Base-by-base conservation (phyloP, 2,329 filamentous ascomycete genomes). In the Penicillium sp. region DNA sequence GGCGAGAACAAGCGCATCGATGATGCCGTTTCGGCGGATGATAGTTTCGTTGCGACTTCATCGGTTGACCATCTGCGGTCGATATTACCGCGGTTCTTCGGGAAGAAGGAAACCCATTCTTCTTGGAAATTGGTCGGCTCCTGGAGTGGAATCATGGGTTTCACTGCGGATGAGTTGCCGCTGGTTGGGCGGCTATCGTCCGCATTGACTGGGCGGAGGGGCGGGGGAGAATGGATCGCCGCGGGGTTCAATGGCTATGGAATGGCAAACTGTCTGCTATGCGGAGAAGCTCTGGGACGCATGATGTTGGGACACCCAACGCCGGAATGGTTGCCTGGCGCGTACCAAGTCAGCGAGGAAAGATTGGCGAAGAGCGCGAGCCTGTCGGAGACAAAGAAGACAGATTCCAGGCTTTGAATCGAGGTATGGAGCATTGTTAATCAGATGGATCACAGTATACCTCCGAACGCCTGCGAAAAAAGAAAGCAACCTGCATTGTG, bases 181-280 rank as follows among this genome's bases (percentile, higher is more conserved):
- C 68, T 76, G 49, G 72, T 85, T 40, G 81, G 81, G 0, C 57
- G 64, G 2, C 68, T 73, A 46, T 73, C 74, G 1, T 64, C 46
- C 45, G 61, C 38, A 66, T 72, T 11, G 51, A 84, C 36, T 5
- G 54, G 48, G 4, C 45, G 59, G 7, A 27, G 28, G 6, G 54
- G 59, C 1, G 40, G 50, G 1, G 57, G 57, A 12, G 64, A 66
- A 48, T 86, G 78, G 76, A 67, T 82, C 2, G 74, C 73, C n/a
- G 80, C 77, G 2, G 75, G 78, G 8, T 85, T 85, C 56, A 82
- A 84, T 61, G 83, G 83, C 1, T 80, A 85, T 63, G 81, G 82
- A 0, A 85, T 85, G 83, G 69, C 45, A 75, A 83, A 77, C 74
- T 83, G 61, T 42, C 61, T 58, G 57, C 53, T 51, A 39, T 52